Evolutionary conservation across 768 basidiomycete species (phyloP).

Genomic region (Tulasnella sp.): DNA sequence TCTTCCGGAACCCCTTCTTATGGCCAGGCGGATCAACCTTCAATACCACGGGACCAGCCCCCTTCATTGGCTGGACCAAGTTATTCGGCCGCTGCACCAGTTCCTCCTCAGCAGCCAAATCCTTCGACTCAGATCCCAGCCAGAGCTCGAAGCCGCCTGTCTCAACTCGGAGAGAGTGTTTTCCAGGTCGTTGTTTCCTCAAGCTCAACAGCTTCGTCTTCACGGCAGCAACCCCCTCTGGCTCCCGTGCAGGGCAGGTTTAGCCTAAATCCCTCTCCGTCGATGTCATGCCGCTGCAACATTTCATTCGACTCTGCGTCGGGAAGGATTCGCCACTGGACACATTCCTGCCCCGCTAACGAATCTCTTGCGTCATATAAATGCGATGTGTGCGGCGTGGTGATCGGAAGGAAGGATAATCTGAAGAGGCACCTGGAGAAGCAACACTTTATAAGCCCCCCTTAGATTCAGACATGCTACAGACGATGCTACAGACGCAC

Average conservation of each 20-base stretch:
- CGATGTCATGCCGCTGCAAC: background rate
- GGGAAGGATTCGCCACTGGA: background rate
- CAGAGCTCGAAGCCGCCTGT: background rate
- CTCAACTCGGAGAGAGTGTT: background rate
- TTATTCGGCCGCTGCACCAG: background rate
- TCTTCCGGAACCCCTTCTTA: background rate
- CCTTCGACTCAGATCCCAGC: background rate
- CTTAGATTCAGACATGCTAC: no score
- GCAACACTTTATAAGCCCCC: no score
- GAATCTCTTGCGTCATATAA: background rate
- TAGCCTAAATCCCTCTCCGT: background rate
- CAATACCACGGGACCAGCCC: background rate
- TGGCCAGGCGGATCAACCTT: background rate
- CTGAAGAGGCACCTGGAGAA: conserved; percentile 9
- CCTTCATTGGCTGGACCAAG: background rate
- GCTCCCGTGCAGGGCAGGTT: background rate
- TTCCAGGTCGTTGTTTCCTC: background rate
- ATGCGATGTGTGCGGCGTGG: background rate
- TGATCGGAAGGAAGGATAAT: background rate
- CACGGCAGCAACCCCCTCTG: background rate
- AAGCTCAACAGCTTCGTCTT: background rate
- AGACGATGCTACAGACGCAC: no score
- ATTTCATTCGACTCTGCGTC: background rate
- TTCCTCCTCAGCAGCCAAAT: background rate
- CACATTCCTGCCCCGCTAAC: background rate